These are phyloP conservation scores for Aspergillus floridensis DNA, from an alignment of 2,329 filamentous ascomycete genomes.

Conservation along the genomic window DNA sequence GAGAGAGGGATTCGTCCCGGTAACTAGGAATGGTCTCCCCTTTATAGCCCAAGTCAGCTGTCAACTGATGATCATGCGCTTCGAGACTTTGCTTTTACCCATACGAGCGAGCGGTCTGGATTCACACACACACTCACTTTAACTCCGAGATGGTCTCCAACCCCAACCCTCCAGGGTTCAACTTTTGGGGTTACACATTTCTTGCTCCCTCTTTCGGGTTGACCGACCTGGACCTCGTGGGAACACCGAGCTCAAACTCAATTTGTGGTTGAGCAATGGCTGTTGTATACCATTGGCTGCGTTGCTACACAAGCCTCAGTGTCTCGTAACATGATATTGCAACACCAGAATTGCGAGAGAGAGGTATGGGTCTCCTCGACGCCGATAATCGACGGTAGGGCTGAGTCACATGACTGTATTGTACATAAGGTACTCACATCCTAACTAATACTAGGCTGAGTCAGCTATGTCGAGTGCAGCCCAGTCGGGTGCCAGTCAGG, in stretches of 20 bases:
- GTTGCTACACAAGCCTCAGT: background rate
- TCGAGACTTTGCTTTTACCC: background rate
- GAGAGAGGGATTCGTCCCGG: background rate
- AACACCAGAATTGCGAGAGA: background rate
- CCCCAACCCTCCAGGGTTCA: background rate
- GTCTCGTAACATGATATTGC: background rate
- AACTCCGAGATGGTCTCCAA: background rate
- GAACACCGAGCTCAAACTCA: background rate
- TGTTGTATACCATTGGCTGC: background rate
- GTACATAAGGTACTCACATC: no score
- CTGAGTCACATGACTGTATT: conserved; percentile 15
- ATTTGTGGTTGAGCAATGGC: background rate
- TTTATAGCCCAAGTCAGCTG: background rate
- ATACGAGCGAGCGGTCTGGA: background rate
- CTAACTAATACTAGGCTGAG: background rate
- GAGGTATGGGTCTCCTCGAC: background rate
- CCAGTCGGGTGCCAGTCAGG: background rate
- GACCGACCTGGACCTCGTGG: background rate
- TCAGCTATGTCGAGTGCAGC: background rate
- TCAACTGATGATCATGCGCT: background rate
- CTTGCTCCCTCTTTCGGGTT: background rate
- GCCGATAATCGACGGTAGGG: conserved; percentile 9
- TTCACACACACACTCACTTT: background rate
- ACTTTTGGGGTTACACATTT: background rate
- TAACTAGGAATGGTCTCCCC: background rate